A percentile compares a stretch with the other conserved stretches of the same genome.
Evolutionary conservation across 352 stramenopile species (phyloP).

Genomic region (Pythium plurisporium): DNA sequence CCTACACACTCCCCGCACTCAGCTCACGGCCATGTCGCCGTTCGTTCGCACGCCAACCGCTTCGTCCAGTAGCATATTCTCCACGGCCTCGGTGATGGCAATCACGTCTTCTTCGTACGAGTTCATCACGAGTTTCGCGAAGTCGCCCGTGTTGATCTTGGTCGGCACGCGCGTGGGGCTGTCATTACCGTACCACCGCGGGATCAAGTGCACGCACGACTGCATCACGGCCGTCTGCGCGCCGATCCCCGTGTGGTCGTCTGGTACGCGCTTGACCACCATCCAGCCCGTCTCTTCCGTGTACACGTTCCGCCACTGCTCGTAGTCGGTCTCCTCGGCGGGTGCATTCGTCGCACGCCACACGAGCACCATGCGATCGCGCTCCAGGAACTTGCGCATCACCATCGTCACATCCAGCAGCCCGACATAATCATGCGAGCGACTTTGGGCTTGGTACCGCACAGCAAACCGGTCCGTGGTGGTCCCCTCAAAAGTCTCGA

Average conservation of each 20-base stretch:
- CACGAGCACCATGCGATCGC: slow-evolving; percentile 44
- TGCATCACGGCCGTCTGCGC: slow-evolving; percentile 31
- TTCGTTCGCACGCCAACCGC: too few species aligned
- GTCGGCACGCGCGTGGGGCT: background rate
- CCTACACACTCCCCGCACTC: too few species aligned
- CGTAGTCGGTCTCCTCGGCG: slow-evolving; percentile 27
- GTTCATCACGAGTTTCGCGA: slow-evolving; percentile 54
- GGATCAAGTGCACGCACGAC: slow-evolving; percentile 40
- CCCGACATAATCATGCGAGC: slow-evolving; percentile 15
- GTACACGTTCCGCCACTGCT: slow-evolving; percentile 40
- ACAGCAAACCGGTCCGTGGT: slow-evolving; percentile 12
- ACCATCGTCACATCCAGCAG: slow-evolving; percentile 41
- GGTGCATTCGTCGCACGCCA: slow-evolving; percentile 36
- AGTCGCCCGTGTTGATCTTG: slow-evolving; percentile 34
- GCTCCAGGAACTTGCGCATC: slow-evolving; percentile 42
- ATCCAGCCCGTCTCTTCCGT: slow-evolving; percentile 68
- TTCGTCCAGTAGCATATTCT: slow-evolving; percentile 49
- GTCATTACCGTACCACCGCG: slow-evolving; percentile 11
- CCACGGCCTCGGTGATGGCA: slow-evolving; percentile 39
- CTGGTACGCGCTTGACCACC: slow-evolving; percentile 37
- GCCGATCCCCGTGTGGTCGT: background rate
- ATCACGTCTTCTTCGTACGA: slow-evolving; percentile 51
- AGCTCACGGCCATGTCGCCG: too few species aligned
- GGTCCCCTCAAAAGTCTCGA: slow-evolving; percentile 14
- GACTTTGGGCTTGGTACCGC: slow-evolving; percentile 13